phyloP scores from a whole-genome alignment of 2,329 filamentous ascomycete genomes.

The Sclerotinia minor region DNA sequence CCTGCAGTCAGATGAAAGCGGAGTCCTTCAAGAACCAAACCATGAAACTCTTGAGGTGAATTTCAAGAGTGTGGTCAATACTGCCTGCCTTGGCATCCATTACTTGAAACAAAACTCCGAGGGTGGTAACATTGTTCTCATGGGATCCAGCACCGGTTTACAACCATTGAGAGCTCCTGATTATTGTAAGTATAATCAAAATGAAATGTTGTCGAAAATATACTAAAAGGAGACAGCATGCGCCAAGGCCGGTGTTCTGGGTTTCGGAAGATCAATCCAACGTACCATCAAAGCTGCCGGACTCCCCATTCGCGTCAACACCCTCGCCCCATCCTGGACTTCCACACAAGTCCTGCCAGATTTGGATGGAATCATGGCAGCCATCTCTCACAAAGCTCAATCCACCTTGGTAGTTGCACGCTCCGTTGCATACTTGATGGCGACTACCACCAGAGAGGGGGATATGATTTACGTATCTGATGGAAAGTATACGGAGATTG shows the following conservation, averaged over 20 bases:
- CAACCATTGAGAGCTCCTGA: slow-evolving; percentile 53
- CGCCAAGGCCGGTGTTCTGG: slow-evolving; percentile 57
- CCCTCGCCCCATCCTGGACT: slow-evolving; percentile 57
- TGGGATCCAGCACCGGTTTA: slow-evolving; percentile 52
- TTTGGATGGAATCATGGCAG: slow-evolving; percentile 43
- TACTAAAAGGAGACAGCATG: slow-evolving; percentile 44
- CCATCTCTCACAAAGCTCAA: slow-evolving; percentile 48
- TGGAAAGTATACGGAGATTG: slow-evolving; percentile 55
- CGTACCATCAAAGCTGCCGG: slow-evolving; percentile 41
- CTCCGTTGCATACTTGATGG: slow-evolving; percentile 52
- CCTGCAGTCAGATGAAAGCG: slow-evolving; percentile 51
- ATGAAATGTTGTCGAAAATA: slow-evolving; percentile 23
- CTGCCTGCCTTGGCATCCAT: slow-evolving; percentile 50
- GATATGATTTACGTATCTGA: slow-evolving; percentile 53
- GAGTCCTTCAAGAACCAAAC: slow-evolving; percentile 50
- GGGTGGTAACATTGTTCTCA: slow-evolving; percentile 56
- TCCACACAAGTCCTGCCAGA: slow-evolving; percentile 50
- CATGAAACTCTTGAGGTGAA: slow-evolving; percentile 51
- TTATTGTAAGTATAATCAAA: slow-evolving; percentile 43
- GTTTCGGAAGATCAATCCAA: slow-evolving; percentile 52
- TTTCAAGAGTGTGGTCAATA: slow-evolving; percentile 52
- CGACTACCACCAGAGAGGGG: slow-evolving; percentile 49
- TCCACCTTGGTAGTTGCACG: slow-evolving; percentile 50
- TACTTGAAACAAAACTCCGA: slow-evolving; percentile 51
- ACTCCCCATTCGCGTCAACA: slow-evolving; percentile 53